Conservation (phyloP, 441 rosid species). For the Manihot esculenta region DNA sequence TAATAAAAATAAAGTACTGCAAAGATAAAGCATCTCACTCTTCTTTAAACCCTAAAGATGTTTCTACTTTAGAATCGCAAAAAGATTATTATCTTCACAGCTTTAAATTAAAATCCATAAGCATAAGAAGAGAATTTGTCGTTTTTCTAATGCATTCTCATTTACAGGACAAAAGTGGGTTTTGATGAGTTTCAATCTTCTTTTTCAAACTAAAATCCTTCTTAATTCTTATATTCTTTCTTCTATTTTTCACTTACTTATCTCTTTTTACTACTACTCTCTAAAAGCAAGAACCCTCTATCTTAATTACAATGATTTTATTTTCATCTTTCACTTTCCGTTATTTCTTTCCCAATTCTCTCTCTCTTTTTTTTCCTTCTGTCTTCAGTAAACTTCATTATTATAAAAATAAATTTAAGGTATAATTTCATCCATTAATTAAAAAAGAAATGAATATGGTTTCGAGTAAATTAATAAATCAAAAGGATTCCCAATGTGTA, state of each 20-base stretch:
- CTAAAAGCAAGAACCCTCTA: too few relatives aligned
- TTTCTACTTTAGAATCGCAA: constrained; percentile 59
- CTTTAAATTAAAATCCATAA: constrained; percentile 38
- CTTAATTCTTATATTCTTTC: constrained; percentile 21
- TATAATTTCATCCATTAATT: too few relatives aligned
- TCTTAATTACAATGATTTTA: too few relatives aligned
- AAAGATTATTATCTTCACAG: constrained; percentile 47
- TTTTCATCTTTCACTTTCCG: too few relatives aligned
- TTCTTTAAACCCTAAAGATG: constrained; percentile 46
- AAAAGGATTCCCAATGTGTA: constrained; percentile 15
- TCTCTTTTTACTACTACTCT: constrained; percentile 4
- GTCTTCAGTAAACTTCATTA: too few relatives aligned
- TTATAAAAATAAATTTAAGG: too few relatives aligned
- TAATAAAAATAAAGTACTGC: not conserved
- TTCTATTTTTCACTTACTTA: constrained; percentile 20
- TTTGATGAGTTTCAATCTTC: constrained; percentile 21
- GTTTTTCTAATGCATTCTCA: constrained; percentile 24
- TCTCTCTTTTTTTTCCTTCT: too few relatives aligned
- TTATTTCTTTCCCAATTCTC: too few relatives aligned
- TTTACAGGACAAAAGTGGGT: constrained; percentile 19
- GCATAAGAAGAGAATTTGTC: constrained; percentile 56
- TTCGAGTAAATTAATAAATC: not conserved
- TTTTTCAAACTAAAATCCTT: constrained; percentile 19
- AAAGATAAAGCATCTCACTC: too few relatives aligned
- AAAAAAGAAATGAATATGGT: too few relatives aligned